Percentiles rank a stretch among this genome's conserved stretches.
phyloP scores from a whole-genome alignment of 75 land plant genomes.

The Cryptomeria japonica region DNA sequence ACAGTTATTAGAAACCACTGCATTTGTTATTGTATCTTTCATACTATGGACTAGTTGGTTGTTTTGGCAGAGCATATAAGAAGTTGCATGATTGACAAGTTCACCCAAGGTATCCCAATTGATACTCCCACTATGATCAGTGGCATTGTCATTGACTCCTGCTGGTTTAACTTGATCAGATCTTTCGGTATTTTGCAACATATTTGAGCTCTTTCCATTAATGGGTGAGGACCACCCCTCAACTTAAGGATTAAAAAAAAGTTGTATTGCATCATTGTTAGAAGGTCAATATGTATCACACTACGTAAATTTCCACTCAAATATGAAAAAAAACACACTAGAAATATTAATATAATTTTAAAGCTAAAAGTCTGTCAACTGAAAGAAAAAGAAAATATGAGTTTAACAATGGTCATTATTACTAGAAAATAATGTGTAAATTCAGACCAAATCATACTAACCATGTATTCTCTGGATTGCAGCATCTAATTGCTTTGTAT shows the following conservation, averaged over 20 bases:
- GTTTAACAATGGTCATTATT: background rate
- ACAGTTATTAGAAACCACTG: background rate
- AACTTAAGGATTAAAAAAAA: no score
- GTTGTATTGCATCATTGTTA: background rate
- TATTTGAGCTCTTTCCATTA: no score
- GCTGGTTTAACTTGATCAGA: no score
- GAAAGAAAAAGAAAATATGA: background rate
- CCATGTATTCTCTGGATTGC: constrained; percentile 37
- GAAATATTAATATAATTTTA: background rate
- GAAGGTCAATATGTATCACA: background rate
- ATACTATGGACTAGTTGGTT: background rate
- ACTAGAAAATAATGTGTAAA: background rate
- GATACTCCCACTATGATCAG: no score
- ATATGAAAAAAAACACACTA: background rate
- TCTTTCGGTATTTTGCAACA: no score
- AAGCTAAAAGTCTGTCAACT: background rate
- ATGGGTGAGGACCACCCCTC: no score
- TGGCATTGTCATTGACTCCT: no score
- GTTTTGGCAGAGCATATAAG: background rate
- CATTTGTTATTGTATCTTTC: background rate
- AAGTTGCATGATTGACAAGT: no score
- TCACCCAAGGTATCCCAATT: no score
- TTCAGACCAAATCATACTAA: background rate
- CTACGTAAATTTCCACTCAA: background rate
- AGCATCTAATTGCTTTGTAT: constrained; percentile 31